Percentiles rank a stretch among this genome's conserved stretches.
These are phyloP conservation scores for Pulveroboletus sp. DNA, from an alignment of 768 basidiomycete species.

Conservation along the genomic window DNA sequence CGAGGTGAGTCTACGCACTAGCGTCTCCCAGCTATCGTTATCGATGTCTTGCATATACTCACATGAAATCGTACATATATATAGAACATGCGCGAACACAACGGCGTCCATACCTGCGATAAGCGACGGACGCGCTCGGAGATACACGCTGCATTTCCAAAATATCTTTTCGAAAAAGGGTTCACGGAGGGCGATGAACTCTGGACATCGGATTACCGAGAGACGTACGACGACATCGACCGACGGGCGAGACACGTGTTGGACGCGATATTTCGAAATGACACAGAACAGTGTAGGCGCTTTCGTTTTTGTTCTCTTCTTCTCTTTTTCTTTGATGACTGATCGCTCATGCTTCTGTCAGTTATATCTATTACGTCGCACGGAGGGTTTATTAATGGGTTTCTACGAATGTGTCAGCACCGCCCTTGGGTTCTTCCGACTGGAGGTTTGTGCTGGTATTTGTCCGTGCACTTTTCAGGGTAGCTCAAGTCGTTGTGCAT, in stretches of 20 bases:
- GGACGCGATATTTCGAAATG: constrained; percentile 47
- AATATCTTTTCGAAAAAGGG: constrained; percentile 48
- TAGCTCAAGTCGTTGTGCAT: neutral
- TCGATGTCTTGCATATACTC: neutral
- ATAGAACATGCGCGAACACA: constrained; percentile 63
- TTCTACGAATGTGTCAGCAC: constrained; percentile 45
- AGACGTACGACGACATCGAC: constrained; percentile 30
- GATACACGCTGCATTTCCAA: constrained; percentile 38
- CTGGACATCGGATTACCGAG: constrained; percentile 38
- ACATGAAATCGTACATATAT: neutral
- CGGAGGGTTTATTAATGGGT: constrained; percentile 55
- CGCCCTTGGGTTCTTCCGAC: constrained; percentile 46
- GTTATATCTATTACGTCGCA: constrained; percentile 67
- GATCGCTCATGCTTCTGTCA: constrained; percentile 18
- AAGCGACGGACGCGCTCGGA: constrained; percentile 48
- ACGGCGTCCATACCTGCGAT: constrained; percentile 70
- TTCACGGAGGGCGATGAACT: constrained; percentile 60
- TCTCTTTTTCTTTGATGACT: neutral
- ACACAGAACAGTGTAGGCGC: constrained; percentile 42
- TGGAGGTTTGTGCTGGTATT: constrained; percentile 48
- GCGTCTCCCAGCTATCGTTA: neutral
- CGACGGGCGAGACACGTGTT: constrained; percentile 48
- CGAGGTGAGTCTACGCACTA: constrained; percentile 40
- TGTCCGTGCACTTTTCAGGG: no score
- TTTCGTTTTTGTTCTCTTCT: neutral